These are phyloP conservation scores for Chaetomiaceae sp. DNA, from an alignment of 2,329 filamentous ascomycete species.

Conservation along the genomic window DNA sequence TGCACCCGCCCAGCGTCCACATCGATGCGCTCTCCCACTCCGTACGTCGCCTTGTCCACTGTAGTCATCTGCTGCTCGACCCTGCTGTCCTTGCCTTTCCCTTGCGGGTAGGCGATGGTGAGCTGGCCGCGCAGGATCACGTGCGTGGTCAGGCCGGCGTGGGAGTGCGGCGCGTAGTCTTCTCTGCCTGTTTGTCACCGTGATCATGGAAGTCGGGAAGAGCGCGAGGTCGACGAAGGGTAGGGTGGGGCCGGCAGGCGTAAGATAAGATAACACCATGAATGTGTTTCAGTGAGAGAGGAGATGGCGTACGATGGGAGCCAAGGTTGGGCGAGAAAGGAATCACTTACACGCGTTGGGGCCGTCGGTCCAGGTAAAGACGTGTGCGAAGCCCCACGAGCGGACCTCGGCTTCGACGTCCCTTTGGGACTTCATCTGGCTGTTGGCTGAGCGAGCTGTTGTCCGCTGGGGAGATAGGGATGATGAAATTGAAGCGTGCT, in stretches of 20 bases:
- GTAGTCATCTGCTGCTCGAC: conserved; percentile 44
- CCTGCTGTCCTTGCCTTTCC: conserved; percentile 45
- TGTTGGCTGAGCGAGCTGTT: not conserved
- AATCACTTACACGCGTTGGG: conserved; percentile 42
- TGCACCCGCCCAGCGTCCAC: conserved; percentile 58
- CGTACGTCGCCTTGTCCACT: conserved; percentile 54
- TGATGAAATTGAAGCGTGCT: no score
- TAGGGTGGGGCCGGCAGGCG: no score
- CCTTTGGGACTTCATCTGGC: conserved; percentile 33
- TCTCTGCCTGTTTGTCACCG: no score
- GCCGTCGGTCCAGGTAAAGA: conserved; percentile 67
- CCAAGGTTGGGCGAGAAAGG: not conserved
- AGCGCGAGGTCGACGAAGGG: no score
- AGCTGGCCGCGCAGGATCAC: conserved; percentile 59
- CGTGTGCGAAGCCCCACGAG: conserved; percentile 62
- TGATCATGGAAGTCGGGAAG: no score
- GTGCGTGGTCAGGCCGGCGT: conserved; percentile 60
- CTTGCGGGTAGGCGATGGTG: conserved; percentile 61
- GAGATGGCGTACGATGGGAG: no score
- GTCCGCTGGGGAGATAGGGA: no score
- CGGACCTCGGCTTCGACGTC: conserved; percentile 56
- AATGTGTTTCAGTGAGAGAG: no score
- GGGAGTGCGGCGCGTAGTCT: conserved; percentile 62
- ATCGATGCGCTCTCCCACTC: conserved; percentile 57
- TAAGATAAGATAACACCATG: no score